Evolutionary conservation across 202 grass and related monocot genomes (phyloP).

Genomic region (Digitaria exilis): DNA sequence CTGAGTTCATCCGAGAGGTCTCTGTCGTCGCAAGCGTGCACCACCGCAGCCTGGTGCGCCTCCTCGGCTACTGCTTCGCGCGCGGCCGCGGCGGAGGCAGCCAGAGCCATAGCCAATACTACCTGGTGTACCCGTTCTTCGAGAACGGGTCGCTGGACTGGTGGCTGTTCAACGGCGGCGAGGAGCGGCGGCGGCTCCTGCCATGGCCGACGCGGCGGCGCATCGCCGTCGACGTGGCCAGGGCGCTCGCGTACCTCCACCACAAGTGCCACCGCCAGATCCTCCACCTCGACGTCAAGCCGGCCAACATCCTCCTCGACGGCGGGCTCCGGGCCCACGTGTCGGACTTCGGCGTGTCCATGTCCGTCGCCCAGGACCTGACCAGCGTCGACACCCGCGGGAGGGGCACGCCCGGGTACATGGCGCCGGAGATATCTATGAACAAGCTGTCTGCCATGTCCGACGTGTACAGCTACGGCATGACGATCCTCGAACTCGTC

Average conservation of each 20-base stretch:
- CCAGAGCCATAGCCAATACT: too few relatives aligned
- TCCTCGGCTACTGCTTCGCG: slow-evolving; percentile 66
- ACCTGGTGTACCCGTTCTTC: slow-evolving; percentile 58
- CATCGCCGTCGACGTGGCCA: slow-evolving; percentile 54
- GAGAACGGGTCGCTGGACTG: slow-evolving; percentile 55
- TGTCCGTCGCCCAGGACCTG: slow-evolving; percentile 50
- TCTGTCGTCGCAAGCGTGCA: slow-evolving; percentile 44
- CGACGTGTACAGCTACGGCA: slow-evolving; percentile 68
- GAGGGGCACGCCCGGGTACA: background rate
- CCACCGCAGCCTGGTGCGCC: slow-evolving; percentile 50
- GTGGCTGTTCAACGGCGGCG: slow-evolving; percentile 55
- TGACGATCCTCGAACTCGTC: slow-evolving; percentile 62
- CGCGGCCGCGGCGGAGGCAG: background rate
- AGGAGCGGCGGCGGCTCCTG: slow-evolving; percentile 33
- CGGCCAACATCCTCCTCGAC: slow-evolving; percentile 71
- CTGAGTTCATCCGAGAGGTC: slow-evolving; percentile 51
- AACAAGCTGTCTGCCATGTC: slow-evolving; percentile 42
- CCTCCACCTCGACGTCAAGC: slow-evolving; percentile 72
- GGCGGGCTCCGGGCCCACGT: slow-evolving; percentile 47
- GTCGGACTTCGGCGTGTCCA: slow-evolving; percentile 64
- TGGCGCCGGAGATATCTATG: background rate
- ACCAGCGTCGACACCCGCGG: slow-evolving; percentile 48
- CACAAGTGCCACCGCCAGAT: slow-evolving; percentile 55
- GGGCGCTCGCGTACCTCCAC: slow-evolving; percentile 66
- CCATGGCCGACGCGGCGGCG: slow-evolving; percentile 49